Percentiles rank a stretch among this genome's conserved stretches.
Evolutionary conservation across 1,139 yeast species (phyloP).

Genomic region (Nakaseomyces kungkrabaensis): DNA sequence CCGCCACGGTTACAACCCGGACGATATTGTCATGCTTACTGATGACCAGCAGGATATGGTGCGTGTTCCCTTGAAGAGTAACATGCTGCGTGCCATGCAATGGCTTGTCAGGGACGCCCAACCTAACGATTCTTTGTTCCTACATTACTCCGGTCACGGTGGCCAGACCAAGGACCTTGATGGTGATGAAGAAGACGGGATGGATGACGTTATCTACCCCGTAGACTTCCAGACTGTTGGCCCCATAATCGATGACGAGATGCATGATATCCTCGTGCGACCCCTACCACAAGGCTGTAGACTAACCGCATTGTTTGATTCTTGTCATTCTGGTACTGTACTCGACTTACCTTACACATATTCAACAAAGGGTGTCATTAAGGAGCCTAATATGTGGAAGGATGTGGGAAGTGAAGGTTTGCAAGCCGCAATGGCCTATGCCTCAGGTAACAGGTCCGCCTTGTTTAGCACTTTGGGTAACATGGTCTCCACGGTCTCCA

Average conservation of each 20-base stretch:
- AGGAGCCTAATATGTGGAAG: conserved; percentile 80
- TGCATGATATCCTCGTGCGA: conserved; percentile 74
- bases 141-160: conserved; percentile 94
- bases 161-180: conserved; percentile 70
- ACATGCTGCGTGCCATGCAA: conserved; percentile 77
- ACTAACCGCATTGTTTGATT: conserved; percentile 80
- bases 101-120: conserved; percentile 80
- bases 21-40: conserved; percentile 77
- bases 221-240: conserved; percentile 72
- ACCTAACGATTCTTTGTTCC: conserved; percentile 77
- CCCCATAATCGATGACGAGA: conserved; percentile 70
- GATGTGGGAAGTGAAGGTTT: conserved; percentile 76
- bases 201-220: conserved; percentile 85
- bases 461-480: conserved; percentile 41
- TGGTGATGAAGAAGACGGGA: conserved; percentile 89
- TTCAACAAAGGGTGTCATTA: conserved; percentile 82
- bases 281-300: conserved; percentile 76
- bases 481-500: conserved; percentile 40
- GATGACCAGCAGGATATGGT: conserved; percentile 57
- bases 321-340: conserved; percentile 91
- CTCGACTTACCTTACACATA: conserved; percentile 83
- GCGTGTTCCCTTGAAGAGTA: conserved; percentile 63
- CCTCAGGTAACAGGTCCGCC: conserved; percentile 57
- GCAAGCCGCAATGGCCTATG: conserved; percentile 61
- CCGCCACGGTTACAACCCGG: conserved; percentile 56